Conservation (phyloP, 2,329 filamentous ascomycete genomes). For the Aspergillus japonicus region DNA sequence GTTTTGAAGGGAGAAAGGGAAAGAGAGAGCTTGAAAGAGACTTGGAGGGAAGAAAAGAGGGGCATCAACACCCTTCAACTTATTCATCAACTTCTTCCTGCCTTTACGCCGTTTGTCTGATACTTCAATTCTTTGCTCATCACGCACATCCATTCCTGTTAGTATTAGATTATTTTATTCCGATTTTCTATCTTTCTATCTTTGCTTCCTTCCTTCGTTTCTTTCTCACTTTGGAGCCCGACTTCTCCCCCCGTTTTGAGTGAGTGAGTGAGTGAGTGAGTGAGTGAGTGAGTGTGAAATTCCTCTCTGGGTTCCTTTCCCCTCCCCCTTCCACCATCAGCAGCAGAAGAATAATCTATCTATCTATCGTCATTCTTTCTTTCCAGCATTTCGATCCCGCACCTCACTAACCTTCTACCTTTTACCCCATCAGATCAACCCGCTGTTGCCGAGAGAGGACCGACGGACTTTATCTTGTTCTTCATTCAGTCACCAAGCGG, state of each 20-base stretch:
- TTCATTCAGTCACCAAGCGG: conserved; percentile 6
- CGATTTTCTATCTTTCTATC: too few relatives aligned
- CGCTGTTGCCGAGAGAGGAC: not conserved
- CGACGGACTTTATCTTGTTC: conserved; percentile 9
- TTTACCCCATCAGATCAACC: not conserved
- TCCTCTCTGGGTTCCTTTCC: not conserved
- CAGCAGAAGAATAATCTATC: too few relatives aligned
- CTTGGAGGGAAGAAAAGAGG: conserved; percentile 2
- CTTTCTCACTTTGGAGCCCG: not conserved
- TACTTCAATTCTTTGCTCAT: conserved; percentile 1
- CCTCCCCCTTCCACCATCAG: not conserved
- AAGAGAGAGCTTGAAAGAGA: not conserved
- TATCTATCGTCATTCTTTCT: not conserved
- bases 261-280: too few relatives aligned
- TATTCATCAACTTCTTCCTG: not conserved
- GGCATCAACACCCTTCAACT: not conserved
- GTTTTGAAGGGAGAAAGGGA: too few relatives aligned
- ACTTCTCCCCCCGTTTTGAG: not conserved
- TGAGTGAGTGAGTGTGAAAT: too few relatives aligned
- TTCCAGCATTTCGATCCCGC: not conserved
- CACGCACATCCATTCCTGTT: not conserved
- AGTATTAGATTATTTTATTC: not conserved
- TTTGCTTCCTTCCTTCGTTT: not conserved
- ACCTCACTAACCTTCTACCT: not conserved
- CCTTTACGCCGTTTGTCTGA: conserved; percentile 3